Percentiles rank a stretch among this genome's conserved stretches.
These are phyloP conservation scores for Fusarium sp. DNA, from an alignment of 2,329 filamentous ascomycete genomes.

Conservation along the genomic window DNA sequence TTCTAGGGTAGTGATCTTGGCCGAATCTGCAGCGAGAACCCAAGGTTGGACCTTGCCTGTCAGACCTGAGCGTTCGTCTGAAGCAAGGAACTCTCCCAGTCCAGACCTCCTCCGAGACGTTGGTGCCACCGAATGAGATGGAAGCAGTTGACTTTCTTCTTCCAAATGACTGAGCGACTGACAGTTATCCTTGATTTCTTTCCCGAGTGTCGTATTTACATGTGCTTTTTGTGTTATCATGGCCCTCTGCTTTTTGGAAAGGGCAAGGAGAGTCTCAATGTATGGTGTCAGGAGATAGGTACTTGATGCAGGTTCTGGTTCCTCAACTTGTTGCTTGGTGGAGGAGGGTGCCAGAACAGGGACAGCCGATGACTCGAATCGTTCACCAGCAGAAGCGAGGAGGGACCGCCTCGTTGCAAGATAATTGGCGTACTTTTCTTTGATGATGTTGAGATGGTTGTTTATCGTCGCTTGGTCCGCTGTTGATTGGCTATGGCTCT, in stretches of 20 bases:
- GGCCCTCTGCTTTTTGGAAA: conserved; percentile 66
- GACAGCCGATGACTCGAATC: conserved; percentile 42
- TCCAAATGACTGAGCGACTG: conserved; percentile 63
- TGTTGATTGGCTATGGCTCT: conserved; percentile 32
- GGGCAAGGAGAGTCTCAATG: conserved; percentile 61
- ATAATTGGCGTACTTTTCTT: conserved; percentile 65
- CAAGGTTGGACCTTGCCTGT: conserved; percentile 62
- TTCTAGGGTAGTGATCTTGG: conserved; percentile 68
- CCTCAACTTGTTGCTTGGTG: conserved; percentile 10
- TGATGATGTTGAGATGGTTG: conserved; percentile 57
- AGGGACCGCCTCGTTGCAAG: conserved; percentile 60
- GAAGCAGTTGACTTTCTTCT: conserved; percentile 71
- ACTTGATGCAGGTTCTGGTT: conserved; percentile 34
- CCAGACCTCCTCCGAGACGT: conserved; percentile 50
- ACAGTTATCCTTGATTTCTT: conserved; percentile 60
- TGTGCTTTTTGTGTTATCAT: conserved; percentile 68
- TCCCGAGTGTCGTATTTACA: conserved; percentile 59
- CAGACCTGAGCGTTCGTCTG: conserved; percentile 52
- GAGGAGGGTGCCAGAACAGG: conserved; percentile 30
- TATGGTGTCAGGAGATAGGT: conserved; percentile 65
- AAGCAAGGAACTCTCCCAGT: conserved; percentile 56
- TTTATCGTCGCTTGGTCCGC: conserved; percentile 47
- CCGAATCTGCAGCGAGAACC: conserved; percentile 68
- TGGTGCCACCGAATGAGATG: conserved; percentile 57
- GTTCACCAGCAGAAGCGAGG: conserved; percentile 52